These are phyloP conservation scores for Talaromyces trachyspermus DNA, from an alignment of 495 filamentous ascomycete genomes.

Conservation along the genomic window DNA sequence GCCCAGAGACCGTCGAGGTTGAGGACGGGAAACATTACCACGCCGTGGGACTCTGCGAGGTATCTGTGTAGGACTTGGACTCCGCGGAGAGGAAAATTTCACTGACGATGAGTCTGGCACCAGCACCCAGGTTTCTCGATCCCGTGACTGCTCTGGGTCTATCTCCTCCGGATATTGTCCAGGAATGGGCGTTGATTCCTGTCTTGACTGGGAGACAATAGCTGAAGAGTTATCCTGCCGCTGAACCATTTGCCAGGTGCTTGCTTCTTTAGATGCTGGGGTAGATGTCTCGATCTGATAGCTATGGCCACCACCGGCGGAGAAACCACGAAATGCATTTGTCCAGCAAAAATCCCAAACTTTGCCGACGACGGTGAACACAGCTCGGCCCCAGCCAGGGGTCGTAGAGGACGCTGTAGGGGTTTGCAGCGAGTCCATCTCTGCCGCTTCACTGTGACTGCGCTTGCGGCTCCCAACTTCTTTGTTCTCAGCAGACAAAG, in stretches of 20 bases:
- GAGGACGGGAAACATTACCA: slow-evolving; percentile 8
- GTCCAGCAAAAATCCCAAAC: slow-evolving; percentile 76
- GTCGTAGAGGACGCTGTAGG: slow-evolving; percentile 10
- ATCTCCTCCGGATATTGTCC: slow-evolving; percentile 32
- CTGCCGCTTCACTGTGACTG: slow-evolving; percentile 30
- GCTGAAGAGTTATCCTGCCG: slow-evolving; percentile 17
- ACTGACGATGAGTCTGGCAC: slow-evolving; percentile 38
- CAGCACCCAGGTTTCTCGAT: slow-evolving; percentile 67
- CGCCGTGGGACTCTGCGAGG: slow-evolving; percentile 19
- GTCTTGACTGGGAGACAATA: not conserved
- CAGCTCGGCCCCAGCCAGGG: slow-evolving; percentile 36
- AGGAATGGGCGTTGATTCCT: slow-evolving; percentile 26
- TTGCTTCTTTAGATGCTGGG: slow-evolving; percentile 11
- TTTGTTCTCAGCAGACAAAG: slow-evolving; percentile 16
- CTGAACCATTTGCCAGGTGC: slow-evolving; percentile 19
- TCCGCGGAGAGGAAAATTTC: slow-evolving; percentile 7
- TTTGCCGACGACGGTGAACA: slow-evolving; percentile 60
- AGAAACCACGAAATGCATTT: slow-evolving; percentile 71
- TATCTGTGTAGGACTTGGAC: slow-evolving; percentile 17
- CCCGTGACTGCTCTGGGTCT: slow-evolving; percentile 24
- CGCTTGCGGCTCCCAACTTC: slow-evolving; percentile 31
- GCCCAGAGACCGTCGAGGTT: slow-evolving; percentile 11
- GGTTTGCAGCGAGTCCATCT: slow-evolving; percentile 16
- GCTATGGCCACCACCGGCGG: slow-evolving; percentile 70
- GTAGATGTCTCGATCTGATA: slow-evolving; percentile 42